A percentile compares a stretch with the other conserved stretches of the same genome.
Conservation (phyloP, 768 basidiomycete species). For the Psilocybe sp. region DNA sequence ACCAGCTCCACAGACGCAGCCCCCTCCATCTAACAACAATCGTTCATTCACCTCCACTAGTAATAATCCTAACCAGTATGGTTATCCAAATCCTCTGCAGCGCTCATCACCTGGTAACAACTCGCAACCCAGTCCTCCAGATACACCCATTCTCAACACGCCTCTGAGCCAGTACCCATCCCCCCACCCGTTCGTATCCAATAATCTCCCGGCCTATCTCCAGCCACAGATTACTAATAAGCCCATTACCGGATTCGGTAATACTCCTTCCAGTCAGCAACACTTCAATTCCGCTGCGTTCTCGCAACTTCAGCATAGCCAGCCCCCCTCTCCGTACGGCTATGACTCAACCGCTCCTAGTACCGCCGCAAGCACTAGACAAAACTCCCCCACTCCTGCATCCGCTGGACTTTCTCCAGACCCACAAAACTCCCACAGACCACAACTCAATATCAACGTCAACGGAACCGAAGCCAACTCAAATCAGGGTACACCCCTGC, state of each 20-base stretch:
- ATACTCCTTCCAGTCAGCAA: too few relatives aligned
- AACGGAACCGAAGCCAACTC: constrained; percentile 12
- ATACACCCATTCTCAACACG: constrained; percentile 48
- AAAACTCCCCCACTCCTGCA: constrained; percentile 27
- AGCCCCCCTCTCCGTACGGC: constrained; percentile 43
- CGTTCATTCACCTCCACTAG: constrained; percentile 19
- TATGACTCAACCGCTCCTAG: constrained; percentile 23
- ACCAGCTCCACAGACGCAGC: constrained; percentile 12
- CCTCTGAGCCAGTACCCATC: constrained; percentile 40
- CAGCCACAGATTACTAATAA: too few relatives aligned
- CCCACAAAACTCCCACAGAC: neutral
- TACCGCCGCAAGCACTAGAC: constrained; percentile 30
- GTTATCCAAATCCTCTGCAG: too few relatives aligned
- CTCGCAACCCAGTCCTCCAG: constrained; percentile 29
- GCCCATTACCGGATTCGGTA: too few relatives aligned
- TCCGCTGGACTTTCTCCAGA: neutral
- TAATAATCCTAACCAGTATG: constrained; percentile 6
- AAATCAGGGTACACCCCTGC: too few relatives aligned
- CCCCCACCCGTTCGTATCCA: constrained; percentile 25
- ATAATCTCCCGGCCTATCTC: constrained; percentile 14
- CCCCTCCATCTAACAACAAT: constrained; percentile 21
- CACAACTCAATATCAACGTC: constrained; percentile 20
- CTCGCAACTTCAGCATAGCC: constrained; percentile 5
- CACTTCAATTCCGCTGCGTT: too few relatives aligned
- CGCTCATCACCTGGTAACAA: too few relatives aligned